A percentile compares a stretch with the other conserved stretches of the same genome.
These are phyloP conservation scores for Colletotrichum trifolii DNA, from an alignment of 2,329 filamentous ascomycete genomes.

Conservation along the genomic window DNA sequence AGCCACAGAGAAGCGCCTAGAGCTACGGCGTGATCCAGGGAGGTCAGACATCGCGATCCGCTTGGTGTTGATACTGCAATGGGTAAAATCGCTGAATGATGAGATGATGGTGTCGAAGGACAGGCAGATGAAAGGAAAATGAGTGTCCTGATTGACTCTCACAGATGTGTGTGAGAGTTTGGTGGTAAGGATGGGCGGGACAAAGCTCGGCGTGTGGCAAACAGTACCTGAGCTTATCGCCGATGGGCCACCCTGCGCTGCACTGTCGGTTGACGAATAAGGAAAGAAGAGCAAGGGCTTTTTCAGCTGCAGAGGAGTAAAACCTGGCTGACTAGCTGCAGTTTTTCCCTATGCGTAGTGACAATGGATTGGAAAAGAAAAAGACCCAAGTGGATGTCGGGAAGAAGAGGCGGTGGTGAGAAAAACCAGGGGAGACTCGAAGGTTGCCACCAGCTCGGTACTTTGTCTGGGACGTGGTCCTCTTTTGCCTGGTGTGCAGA, in stretches of 20 bases:
- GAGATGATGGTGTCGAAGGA: no score
- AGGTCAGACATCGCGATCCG: background rate
- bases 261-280: slow-evolving; percentile 6
- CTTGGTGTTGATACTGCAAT: background rate
- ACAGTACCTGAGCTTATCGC: slow-evolving; percentile 32
- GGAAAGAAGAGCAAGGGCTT: background rate
- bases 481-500: slow-evolving; percentile 10
- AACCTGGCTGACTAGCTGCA: no score
- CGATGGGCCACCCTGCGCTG: background rate
- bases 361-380: background rate
- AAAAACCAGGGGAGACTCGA: background rate
- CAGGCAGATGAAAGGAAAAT: background rate
- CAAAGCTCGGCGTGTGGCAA: slow-evolving; percentile 35
- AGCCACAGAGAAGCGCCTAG: no score
- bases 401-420: slow-evolving; percentile 7
- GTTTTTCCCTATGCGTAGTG: no score
- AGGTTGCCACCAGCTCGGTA: slow-evolving; percentile 9
- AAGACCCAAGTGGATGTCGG: background rate
- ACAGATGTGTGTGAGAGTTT: slow-evolving; percentile 14
- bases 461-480: background rate
- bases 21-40: no score
- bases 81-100: no score
- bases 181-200: slow-evolving; percentile 24
- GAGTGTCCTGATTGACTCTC: slow-evolving; percentile 4
- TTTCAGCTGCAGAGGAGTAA: no score